These are phyloP conservation scores for Ophiosphaerella korrae DNA, from an alignment of 2,329 filamentous ascomycete genomes.

Conservation along the genomic window DNA sequence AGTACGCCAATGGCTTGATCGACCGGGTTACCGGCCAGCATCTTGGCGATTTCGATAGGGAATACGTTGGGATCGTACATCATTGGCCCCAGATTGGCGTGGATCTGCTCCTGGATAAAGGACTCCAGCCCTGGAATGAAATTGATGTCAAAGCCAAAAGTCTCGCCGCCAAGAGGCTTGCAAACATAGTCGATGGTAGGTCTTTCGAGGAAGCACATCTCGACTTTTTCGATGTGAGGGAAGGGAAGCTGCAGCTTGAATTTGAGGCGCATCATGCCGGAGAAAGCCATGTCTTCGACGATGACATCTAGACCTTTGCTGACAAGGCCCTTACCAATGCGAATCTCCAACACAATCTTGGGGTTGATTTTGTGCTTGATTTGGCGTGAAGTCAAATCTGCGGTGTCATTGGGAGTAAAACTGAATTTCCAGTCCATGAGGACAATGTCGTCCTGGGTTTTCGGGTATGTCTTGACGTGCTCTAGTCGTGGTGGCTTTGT, in stretches of 20 bases:
- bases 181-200: slow-evolving; percentile 96
- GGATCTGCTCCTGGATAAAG: slow-evolving; percentile 96
- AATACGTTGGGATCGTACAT: slow-evolving; percentile 99
- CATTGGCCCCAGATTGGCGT: slow-evolving; percentile 91
- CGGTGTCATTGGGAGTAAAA: slow-evolving; percentile 93
- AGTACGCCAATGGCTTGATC: slow-evolving; percentile 96
- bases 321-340: slow-evolving; percentile 93
- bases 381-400: slow-evolving; percentile 88
- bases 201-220: slow-evolving; percentile 90
- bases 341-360: slow-evolving; percentile 92
- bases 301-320: slow-evolving; percentile 98
- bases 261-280: slow-evolving; percentile 94
- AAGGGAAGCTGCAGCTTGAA: slow-evolving; percentile 96
- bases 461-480: slow-evolving; percentile 97
- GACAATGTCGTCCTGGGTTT: slow-evolving; percentile 91
- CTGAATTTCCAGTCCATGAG: slow-evolving; percentile 99
- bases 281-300: slow-evolving; percentile 96
- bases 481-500: slow-evolving; percentile 95
- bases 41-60: slow-evolving; percentile 97
- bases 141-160: slow-evolving; percentile 97
- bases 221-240: slow-evolving; percentile 91
- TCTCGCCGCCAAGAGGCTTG: slow-evolving; percentile 95
- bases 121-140: slow-evolving; percentile 93
- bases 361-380: slow-evolving; percentile 96
- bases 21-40: slow-evolving; percentile 90